Evolutionary conservation across 73 alveolate species (phyloP), one percentile per base, ranked within the genome.

Genomic region (Paramecium sonneborni): DNA sequence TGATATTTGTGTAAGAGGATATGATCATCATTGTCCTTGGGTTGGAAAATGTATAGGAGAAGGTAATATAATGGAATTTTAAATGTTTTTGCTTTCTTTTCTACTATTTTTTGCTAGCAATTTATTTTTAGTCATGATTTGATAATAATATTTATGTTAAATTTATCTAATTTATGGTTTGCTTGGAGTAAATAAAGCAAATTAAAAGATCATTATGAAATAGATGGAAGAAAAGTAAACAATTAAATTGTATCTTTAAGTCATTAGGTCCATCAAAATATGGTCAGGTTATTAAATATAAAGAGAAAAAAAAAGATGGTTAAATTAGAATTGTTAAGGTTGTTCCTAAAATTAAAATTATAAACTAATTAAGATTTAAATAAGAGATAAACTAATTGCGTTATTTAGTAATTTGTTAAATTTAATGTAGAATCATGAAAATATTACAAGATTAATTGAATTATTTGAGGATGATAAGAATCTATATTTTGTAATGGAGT

Each of bases 1-100:
- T 56, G 86, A 86, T 38, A 79, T 92, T 9, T 95, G 97, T 11
- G 85, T 90, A 8, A 95, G 91, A 95, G 96, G 94, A 4, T 62
- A 43, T 46, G 98, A 96, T 88, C 98, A 95, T 88, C 98, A 95
- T 92, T 95, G 98, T 56, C 98, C 97, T 38, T 95, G 98, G 98
- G 93, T 95, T 41, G 95, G 98, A 52, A 95, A 95, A 85, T 95
- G 98, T 57, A 95, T 95, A 35, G 98, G 98, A 57, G 88, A 35
- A 62, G 94, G 90, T 28, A 95, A 95, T 69, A 26, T 82, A 24
- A 23, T 20, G 1, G 89, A 93, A 6, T 96, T 96, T 57, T 67
- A 68, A 41, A 18, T 57, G 21, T 94, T 92, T 46, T 32, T 95
- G 38, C 39, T 55, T 18, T 85, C 88, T 87, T 41, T 95, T 67